Evolutionary conservation across 768 basidiomycete genomes (phyloP).

Genomic region (Porpolomopsis calyptriformis): DNA sequence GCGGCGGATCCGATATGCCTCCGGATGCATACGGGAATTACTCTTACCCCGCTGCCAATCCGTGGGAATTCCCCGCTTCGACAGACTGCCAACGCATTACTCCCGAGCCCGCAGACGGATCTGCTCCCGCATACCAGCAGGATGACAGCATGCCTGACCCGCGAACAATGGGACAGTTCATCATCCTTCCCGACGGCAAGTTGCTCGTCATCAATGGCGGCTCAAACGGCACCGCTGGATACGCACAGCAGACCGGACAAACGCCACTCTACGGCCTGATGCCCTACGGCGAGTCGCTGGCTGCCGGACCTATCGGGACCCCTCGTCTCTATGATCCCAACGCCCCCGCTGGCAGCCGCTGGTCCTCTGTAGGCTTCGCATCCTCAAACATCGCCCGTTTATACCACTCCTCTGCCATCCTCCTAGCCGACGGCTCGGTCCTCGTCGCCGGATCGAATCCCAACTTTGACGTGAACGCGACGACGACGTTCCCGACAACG

Average conservation of each 20-base stretch:
- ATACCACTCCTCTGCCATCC: constrained; percentile 73
- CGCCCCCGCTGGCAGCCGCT: constrained; percentile 49
- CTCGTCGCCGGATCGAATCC: constrained; percentile 90
- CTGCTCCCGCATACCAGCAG: constrained; percentile 45
- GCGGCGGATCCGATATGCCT: constrained; percentile 79
- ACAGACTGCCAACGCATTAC: constrained; percentile 74
- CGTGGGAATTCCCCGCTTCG: constrained; percentile 62
- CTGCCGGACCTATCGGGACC: constrained; percentile 53
- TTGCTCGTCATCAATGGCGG: constrained; percentile 77
- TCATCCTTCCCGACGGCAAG: constrained; percentile 69
- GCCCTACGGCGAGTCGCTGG: constrained; percentile 52
- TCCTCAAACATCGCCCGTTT: constrained; percentile 53
- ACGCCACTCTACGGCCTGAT: constrained; percentile 36
- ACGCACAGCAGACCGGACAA: constrained; percentile 39
- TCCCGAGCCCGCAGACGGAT: constrained; percentile 70
- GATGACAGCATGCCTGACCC: constrained; percentile 70
- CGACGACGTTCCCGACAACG: constrained; percentile 60
- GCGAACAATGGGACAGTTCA: constrained; percentile 89
- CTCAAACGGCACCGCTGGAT: constrained; percentile 74
- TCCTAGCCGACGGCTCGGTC: constrained; percentile 76
- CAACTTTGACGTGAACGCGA: constrained; percentile 68
- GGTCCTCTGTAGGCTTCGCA: constrained; percentile 48
- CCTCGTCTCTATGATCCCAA: constrained; percentile 68
- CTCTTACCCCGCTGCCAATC: constrained; percentile 59
- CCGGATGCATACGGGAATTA: constrained; percentile 71